Evolutionary conservation across 805 yeast species (phyloP), one percentile per base, ranked within the genome.

Genomic region (Kuraishia cidri): DNA sequence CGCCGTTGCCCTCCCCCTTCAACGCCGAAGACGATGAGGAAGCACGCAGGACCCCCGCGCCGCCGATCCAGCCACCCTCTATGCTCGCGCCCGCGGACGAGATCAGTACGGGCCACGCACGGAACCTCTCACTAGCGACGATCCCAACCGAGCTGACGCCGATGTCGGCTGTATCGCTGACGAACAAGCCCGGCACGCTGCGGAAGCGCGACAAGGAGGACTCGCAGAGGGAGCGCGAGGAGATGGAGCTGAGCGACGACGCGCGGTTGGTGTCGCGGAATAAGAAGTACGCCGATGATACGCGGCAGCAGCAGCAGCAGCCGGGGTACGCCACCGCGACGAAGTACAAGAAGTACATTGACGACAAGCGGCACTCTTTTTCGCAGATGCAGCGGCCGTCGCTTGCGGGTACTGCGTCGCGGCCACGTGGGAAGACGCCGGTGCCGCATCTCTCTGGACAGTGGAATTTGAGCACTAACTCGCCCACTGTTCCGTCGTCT

Each of bases 1-100:
- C 83, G 1, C 86, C 88, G 3, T 56, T 73, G 24, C 72, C 80
- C 0, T 48, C 52, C 40, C 40, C 33, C 5, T 17, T 25, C 7
- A 46, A 46, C 16, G 32, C 22, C 3, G 19, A 16, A 21, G 19
- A 24, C 6, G 33, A 31, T 16, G 28, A 21, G 16, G 26, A 13
- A 14, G 32, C 5, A 13, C 26, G n/a, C n/a, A n/a, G n/a, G n/a
- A n/a, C n/a, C n/a, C n/a, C n/a, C n/a, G n/a, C n/a, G n/a, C n/a
- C n/a, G n/a, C n/a, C n/a, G n/a, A n/a, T n/a, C n/a, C n/a, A n/a
- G n/a, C n/a, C n/a, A n/a, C n/a, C n/a, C n/a, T n/a, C n/a, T n/a
- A n/a, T n/a, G n/a, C n/a, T n/a, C n/a, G n/a, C n/a, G n/a, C n/a
- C n/a, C n/a, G n/a, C n/a, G n/a, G n/a, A n/a, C n/a, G n/a, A n/a